Evolutionary conservation across 164 flowering plant species (phyloP), one percentile per base, ranked within the genome.

Genomic region (Akebia trifoliata): DNA sequence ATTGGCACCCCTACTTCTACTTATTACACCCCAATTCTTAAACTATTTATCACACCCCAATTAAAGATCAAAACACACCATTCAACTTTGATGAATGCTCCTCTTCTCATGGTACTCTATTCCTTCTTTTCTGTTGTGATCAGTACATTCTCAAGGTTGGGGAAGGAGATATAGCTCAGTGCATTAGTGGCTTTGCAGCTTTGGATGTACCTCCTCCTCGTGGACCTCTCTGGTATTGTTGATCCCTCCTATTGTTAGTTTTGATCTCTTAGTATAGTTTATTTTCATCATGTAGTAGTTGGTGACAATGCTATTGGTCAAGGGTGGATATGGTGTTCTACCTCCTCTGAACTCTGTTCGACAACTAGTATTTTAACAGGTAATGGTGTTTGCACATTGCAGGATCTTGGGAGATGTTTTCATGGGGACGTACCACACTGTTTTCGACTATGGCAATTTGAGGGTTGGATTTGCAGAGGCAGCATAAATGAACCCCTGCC

Each of bases 151-250:
- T 80, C 24, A 76, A 80, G 67, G 76, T 81, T 28, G 94, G 86
- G 0, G 90, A 84, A 29, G 87, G 86, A 25, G 65, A 53, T 47
- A 77, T 62, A 58, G 77, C 86, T 31, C 87, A 84, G 68, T 86
- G 94, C 82, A 78, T 82, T n/a, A 86, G 90, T 52, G 87, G 90
- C 38, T 86, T 86, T 60, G 73, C 65, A 18, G 87, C 87, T 51
- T 61, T 86, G 51, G 94, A 86, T 50, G 71, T 86, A 4, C 57
- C 86, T 10, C 84, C 89, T 24, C 89, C 87, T 36, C 87, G 81
- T 11, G 89, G 89, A n/a, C 86, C 93, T 59, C 79, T 78, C 68
- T 82, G 87, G 86, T 81, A 82, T 26, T 10, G 20, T 20, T 50
- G 21, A 29, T 29, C 5, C 40, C 35, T 14, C 62, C 37, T 29